Conservation (phyloP, 495 filamentous ascomycete genomes). For the Podospora pseudocomata region DNA sequence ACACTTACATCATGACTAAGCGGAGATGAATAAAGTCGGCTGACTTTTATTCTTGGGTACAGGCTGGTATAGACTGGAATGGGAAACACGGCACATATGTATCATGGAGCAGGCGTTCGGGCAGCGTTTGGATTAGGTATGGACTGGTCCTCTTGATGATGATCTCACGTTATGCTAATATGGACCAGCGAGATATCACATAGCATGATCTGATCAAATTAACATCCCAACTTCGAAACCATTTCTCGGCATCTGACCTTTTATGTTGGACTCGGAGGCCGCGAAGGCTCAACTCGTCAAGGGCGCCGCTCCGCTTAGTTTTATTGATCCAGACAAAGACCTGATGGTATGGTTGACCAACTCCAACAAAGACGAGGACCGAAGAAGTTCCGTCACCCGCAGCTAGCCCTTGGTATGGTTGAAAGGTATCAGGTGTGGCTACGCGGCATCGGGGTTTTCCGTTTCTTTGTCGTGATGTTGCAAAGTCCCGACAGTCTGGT, state of each 20-base stretch:
- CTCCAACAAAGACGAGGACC: neutral
- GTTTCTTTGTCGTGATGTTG: neutral
- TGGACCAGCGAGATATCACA: neutral
- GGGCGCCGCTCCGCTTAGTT: neutral
- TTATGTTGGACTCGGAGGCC: neutral
- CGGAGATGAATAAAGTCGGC: neutral
- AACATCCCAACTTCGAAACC: neutral
- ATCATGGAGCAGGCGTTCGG: neutral
- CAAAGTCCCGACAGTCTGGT: neutral
- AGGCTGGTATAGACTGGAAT: neutral
- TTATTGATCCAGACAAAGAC: neutral
- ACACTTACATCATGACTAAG: neutral
- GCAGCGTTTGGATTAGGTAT: neutral
- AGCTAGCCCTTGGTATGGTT: neutral
- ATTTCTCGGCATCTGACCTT: neutral
- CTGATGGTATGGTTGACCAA: neutral
- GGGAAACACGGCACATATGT: neutral
- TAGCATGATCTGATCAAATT: neutral
- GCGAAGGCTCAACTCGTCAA: neutral
- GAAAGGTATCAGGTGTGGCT: neutral
- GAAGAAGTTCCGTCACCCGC: neutral
- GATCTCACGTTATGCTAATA: neutral
- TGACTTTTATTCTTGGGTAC: neutral
- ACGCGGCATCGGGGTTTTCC: neutral
- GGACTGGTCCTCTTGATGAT: neutral